Percentiles rank a stretch among this genome's conserved stretches.
phyloP scores from a whole-genome alignment of 2,329 filamentous ascomycete genomes.

The Lecanicillium sp. region DNA sequence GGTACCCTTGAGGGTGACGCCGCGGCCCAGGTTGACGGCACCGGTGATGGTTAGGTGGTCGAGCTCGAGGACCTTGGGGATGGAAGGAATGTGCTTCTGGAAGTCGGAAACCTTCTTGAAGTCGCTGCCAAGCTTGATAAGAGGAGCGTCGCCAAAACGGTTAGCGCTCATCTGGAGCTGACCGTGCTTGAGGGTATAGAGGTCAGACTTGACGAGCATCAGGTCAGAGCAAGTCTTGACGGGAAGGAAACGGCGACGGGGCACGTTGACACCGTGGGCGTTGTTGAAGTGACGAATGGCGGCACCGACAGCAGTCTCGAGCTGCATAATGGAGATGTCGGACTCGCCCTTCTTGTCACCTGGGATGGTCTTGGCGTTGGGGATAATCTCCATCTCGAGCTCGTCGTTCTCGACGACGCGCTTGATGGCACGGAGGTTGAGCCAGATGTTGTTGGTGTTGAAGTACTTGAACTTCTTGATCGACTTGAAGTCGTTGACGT shows the following conservation, averaged over 20 bases:
- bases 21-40: slow-evolving; percentile 91
- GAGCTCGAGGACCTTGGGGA: slow-evolving; percentile 85
- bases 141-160: slow-evolving; percentile 90
- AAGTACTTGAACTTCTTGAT: slow-evolving; percentile 99
- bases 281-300: slow-evolving; percentile 99
- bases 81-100: slow-evolving; percentile 79
- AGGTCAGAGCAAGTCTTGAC: slow-evolving; percentile 99
- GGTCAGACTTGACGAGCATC: slow-evolving; percentile 98
- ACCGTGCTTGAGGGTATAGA: slow-evolving; percentile 98
- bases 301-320: slow-evolving; percentile 96
- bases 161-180: slow-evolving; percentile 95
- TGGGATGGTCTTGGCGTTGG: slow-evolving; percentile 97
- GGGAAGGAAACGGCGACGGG: slow-evolving; percentile 93
- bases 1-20: slow-evolving; percentile 93
- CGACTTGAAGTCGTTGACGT: slow-evolving; percentile 99
- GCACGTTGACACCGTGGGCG: slow-evolving; percentile 97
- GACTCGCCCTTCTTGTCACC: slow-evolving; percentile 99
- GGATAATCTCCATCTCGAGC: slow-evolving; percentile 98
- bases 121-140: slow-evolving; percentile 98
- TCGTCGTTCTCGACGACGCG: slow-evolving; percentile 97
- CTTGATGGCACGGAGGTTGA: slow-evolving; percentile 96
- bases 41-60: slow-evolving; percentile 97
- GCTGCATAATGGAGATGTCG: slow-evolving; percentile 93
- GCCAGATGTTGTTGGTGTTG: slow-evolving; percentile 99
- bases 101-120: slow-evolving; percentile 99